These are phyloP conservation scores for Mrakia hoshinonis DNA, from an alignment of 768 basidiomycete genomes.

Conservation along the genomic window DNA sequence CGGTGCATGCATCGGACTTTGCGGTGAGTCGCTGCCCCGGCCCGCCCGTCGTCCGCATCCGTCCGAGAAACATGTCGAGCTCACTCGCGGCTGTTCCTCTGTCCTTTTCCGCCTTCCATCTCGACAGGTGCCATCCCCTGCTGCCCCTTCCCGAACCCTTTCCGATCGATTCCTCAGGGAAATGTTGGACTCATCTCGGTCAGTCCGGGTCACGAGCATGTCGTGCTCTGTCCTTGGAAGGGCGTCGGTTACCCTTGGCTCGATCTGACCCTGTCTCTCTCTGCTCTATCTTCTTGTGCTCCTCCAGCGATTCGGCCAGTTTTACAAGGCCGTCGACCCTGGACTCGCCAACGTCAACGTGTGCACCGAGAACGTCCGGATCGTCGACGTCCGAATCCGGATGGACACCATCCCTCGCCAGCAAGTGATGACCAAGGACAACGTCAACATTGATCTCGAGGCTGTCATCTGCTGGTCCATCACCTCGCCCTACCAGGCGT, in stretches of 20 bases:
- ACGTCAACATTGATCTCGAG: slow-evolving; percentile 48
- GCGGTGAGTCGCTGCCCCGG: slow-evolving; percentile 73
- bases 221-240: slow-evolving; percentile 59
- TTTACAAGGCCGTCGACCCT: slow-evolving; percentile 27
- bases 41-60: slow-evolving; percentile 70
- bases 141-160: slow-evolving; percentile 37
- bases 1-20: slow-evolving; percentile 57
- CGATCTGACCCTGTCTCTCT: background rate
- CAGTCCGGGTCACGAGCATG: background rate
- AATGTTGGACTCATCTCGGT: slow-evolving; percentile 75
- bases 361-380: slow-evolving; percentile 75
- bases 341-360: slow-evolving; percentile 26
- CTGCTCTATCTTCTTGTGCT: background rate
- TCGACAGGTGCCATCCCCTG: slow-evolving; percentile 23
- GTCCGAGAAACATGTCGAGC: background rate
- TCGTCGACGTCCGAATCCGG: slow-evolving; percentile 94
- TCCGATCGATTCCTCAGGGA: slow-evolving; percentile 53
- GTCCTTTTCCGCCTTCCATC: background rate
- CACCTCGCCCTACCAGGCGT: slow-evolving; percentile 55
- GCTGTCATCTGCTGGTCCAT: slow-evolving; percentile 61
- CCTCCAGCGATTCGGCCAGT: slow-evolving; percentile 18
- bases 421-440: slow-evolving; percentile 85
- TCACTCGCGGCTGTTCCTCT: slow-evolving; percentile 51
- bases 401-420: slow-evolving; percentile 80
- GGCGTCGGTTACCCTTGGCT: background rate